Base-by-base conservation (phyloP, 2,329 filamentous ascomycete species). In the Hawksworthiomyces lignivorus region DNA sequence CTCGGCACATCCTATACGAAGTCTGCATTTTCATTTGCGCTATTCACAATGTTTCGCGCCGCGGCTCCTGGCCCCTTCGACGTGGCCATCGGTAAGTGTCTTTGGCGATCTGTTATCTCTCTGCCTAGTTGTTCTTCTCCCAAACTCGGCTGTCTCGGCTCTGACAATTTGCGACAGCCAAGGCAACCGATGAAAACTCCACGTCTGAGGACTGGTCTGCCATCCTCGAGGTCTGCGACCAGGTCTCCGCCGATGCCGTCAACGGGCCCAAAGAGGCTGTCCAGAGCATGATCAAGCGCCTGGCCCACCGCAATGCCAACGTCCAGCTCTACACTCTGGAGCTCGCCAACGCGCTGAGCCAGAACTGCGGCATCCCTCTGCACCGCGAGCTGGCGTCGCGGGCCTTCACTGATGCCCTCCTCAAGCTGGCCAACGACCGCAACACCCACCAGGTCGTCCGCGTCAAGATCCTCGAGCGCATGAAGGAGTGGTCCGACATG, bases 381-480 rank as follows among this genome's bases (percentile, higher is more conserved):
- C 88, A 96, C 66, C 84, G 86, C 62, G 89, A 96, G 65, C 71
- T 96, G 46, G 84, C 89, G 22, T 92, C 85, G 52, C 82, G 88
- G 55, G 89, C 87, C 59, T 95, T 96, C 61, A 98, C 92, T 51
- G 92, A 98, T 59, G 87, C 90, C 46, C 71, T 98, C 36, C 72
- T 97, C 49, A 82, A 92, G 58, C 76, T 98, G 46, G 89, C 92
- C 50, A 87, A 82, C 66, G 92, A 98, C 63, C 78, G 89, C 65
- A 98, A 94, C 62, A 96, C 90, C 39, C 92, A 97, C 62, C 83
- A 84, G 59, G 87, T 95, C 62, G 92, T 98, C 59, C 97, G 97
- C 67, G 80, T 87, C 50, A 97, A 96, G 75, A 95, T 98, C 51
- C 66, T 97, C 45, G 90, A 97, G 70, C 81, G 89, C 52, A 97